These are phyloP conservation scores for Metarhizium robertsii DNA, from an alignment of 2,329 filamentous ascomycete species.

Conservation along the genomic window DNA sequence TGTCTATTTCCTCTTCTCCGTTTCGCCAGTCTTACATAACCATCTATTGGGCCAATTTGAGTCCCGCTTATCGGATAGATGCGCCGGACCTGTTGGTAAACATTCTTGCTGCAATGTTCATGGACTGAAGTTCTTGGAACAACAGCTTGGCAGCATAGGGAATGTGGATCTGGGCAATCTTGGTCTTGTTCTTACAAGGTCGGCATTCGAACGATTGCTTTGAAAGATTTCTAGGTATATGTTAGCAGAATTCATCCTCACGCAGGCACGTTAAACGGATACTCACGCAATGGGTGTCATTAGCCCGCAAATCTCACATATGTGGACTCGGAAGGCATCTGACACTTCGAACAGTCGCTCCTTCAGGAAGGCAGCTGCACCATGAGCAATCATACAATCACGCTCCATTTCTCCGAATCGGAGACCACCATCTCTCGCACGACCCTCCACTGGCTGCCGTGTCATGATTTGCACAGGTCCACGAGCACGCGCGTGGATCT, in stretches of 20 bases:
- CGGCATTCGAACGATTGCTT: constrained; percentile 95
- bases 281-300: constrained; percentile 99
- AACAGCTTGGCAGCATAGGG: constrained; percentile 96
- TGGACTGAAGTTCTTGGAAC: constrained; percentile 94
- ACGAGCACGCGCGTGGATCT: constrained; percentile 97
- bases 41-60: background rate
- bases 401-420: constrained; percentile 99
- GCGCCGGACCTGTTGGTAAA: constrained; percentile 80
- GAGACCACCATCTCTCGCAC: constrained; percentile 92
- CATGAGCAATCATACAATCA: constrained; percentile 99
- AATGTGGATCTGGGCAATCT: constrained; percentile 95
- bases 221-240: constrained; percentile 63
- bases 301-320: constrained; percentile 96
- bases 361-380: constrained; percentile 92
- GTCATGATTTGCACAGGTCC: constrained; percentile 97
- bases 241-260: constrained; percentile 21
- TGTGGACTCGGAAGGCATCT: constrained; percentile 94
- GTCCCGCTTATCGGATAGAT: constrained; percentile 47
- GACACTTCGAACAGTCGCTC: constrained; percentile 95
- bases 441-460: constrained; percentile 93
- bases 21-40: background rate
- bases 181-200: constrained; percentile 98
- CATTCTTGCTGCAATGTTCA: constrained; percentile 98
- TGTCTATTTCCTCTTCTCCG: background rate
- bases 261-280: background rate